Percentiles rank a stretch among this genome's conserved stretches.
Evolutionary conservation across 139 green algal genomes (phyloP).

Genomic region (Volvox africanus): DNA sequence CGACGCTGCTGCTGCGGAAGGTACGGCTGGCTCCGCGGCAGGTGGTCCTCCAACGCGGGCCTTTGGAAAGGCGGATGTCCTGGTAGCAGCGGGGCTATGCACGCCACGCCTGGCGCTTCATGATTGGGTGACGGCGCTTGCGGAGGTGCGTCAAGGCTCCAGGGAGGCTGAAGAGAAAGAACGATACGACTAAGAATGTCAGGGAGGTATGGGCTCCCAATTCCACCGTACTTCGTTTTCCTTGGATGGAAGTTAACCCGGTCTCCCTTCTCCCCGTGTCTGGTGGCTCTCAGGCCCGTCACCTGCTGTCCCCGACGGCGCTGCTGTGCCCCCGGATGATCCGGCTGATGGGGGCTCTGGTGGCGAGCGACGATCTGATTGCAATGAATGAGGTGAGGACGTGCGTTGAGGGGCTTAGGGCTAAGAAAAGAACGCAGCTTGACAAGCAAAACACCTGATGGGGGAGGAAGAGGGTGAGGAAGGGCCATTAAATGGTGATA

Average conservation of each 20-base stretch:
- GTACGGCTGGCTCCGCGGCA: not conserved
- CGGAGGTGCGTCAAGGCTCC: not conserved
- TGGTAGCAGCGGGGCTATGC: slow-evolving; percentile 7
- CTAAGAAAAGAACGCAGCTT: no score
- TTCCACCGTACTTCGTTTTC: no score
- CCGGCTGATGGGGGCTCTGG: slow-evolving; percentile 28
- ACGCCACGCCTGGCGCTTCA: slow-evolving; percentile 13
- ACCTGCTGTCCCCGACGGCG: not conserved
- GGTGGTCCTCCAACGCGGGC: not conserved
- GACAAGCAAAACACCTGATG: no score
- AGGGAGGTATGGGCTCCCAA: no score
- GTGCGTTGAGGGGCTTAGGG: not conserved
- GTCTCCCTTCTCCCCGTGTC: no score
- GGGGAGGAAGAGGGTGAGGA: no score
- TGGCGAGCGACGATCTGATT: slow-evolving; percentile 28
- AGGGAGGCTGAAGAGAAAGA: no score
- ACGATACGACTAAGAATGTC: no score
- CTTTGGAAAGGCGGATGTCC: not conserved
- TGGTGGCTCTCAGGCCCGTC: not conserved
- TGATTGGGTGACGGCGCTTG: slow-evolving; percentile 18
- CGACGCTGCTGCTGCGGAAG: not conserved
- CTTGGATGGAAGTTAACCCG: no score
- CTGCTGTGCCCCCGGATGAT: not conserved
- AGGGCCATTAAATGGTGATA: no score
- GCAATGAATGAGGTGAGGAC: slow-evolving; percentile 44